phyloP scores from a whole-genome alignment of 139 green algal species.

The Haematococcus lacustris region DNA sequence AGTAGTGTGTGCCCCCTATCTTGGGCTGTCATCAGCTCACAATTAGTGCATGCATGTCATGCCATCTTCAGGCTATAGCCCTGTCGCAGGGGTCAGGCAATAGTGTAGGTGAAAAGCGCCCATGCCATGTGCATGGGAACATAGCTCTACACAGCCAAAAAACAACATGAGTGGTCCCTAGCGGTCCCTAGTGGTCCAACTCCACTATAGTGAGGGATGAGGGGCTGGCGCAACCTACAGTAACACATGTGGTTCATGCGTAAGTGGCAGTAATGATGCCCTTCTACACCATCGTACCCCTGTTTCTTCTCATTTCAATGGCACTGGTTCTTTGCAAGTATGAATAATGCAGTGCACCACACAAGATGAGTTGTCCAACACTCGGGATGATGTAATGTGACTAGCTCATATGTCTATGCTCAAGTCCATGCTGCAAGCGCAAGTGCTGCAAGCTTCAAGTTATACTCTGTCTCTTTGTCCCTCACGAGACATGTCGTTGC shows the following conservation, averaged over 20 bases:
- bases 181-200: too few species aligned
- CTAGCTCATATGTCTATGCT: too few species aligned
- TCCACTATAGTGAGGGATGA: background rate
- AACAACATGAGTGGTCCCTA: too few species aligned
- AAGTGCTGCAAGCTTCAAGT: background rate
- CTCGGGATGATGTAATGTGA: background rate
- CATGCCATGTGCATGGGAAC: too few species aligned
- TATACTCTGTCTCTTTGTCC: background rate
- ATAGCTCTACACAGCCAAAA: too few species aligned
- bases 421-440: background rate
- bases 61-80: background rate
- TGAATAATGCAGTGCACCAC: background rate
- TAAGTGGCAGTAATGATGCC: background rate
- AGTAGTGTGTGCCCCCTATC: too few species aligned
- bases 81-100: too few species aligned
- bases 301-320: background rate
- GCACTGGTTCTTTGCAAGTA: too few species aligned
- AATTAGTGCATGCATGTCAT: too few species aligned
- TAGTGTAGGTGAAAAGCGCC: too few species aligned
- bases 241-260: background rate
- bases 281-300: background rate
- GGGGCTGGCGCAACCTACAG: background rate
- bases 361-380: background rate
- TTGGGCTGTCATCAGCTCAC: too few species aligned
- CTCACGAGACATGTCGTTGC: background rate